Conservation (phyloP, 1,284 basidiomycete genomes). For the Coniferiporia weirii region DNA sequence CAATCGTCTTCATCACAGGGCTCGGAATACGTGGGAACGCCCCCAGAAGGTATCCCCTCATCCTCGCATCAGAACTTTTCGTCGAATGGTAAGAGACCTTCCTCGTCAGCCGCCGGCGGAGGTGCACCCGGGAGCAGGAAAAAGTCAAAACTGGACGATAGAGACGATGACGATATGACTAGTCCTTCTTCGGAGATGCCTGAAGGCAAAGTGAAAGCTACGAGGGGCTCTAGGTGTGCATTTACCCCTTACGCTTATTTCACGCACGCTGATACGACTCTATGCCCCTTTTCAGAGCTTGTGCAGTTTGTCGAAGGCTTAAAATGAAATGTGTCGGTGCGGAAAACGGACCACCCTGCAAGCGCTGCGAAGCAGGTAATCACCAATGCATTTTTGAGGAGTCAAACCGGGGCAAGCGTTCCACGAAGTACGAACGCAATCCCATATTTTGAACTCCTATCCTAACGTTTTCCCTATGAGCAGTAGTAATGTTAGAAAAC, state of each 20-base stretch:
- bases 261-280: conserved; percentile 12
- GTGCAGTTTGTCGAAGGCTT: conserved; percentile 89
- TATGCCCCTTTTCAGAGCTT: conserved; percentile 53
- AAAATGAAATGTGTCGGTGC: conserved; percentile 99
- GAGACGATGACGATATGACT: conserved; percentile 35
- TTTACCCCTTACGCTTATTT: conserved; percentile 1
- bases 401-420: conserved; percentile 89
- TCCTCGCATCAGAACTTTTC: conserved; percentile 25
- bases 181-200: conserved; percentile 57
- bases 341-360: conserved; percentile 89
- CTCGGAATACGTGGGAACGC: conserved; percentile 68
- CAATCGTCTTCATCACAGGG: conserved; percentile 60
- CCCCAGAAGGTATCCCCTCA: conserved; percentile 54
- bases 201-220: conserved; percentile 76
- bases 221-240: conserved; percentile 76
- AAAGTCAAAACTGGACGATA: conserved; percentile 54
- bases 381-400: conserved; percentile 95
- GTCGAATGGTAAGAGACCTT: conserved; percentile 57
- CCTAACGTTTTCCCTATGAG: conserved; percentile 23
- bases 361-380: conserved; percentile 72
- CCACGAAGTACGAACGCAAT: conserved; percentile 62
- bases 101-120: conserved; percentile 42
- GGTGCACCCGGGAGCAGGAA: conserved; percentile 44
- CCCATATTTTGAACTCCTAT: not conserved
- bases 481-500: conserved; percentile 57